phyloP scores from a whole-genome alignment of 495 filamentous ascomycete genomes.

The Hypoxylon lienhwacheense region DNA sequence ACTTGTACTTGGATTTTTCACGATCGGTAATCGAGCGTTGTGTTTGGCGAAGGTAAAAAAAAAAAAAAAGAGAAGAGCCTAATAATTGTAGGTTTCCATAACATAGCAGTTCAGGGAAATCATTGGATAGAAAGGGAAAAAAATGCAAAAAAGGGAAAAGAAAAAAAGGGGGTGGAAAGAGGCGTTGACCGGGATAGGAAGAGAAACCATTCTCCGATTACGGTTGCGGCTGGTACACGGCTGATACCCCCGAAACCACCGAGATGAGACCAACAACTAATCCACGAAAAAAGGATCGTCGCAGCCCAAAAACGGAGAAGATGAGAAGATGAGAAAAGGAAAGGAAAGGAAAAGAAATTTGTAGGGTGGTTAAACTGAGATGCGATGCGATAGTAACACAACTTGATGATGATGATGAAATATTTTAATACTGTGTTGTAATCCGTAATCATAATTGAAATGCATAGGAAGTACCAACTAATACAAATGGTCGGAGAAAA shows the following conservation, averaged over 20 bases:
- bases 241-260: constrained; percentile 40
- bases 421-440: too few relatives aligned
- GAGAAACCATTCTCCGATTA: constrained; percentile 33
- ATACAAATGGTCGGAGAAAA: background rate
- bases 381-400: constrained; percentile 32
- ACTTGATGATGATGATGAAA: constrained; percentile 23
- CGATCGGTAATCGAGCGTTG: background rate
- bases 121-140: background rate
- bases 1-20: background rate
- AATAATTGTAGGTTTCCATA: too few relatives aligned
- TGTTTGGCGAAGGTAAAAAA: constrained; percentile 2
- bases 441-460: too few relatives aligned
- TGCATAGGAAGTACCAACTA: too few relatives aligned
- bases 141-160: constrained; percentile 1
- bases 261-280: constrained; percentile 40
- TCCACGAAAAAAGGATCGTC: constrained; percentile 36
- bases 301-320: constrained; percentile 35
- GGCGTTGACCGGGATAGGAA: too few relatives aligned
- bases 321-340: too few relatives aligned
- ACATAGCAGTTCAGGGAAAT: too few relatives aligned
- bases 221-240: constrained; percentile 33
- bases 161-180: constrained; percentile 7
- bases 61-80: background rate
- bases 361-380: constrained; percentile 20
- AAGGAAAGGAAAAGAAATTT: constrained; percentile 22